Evolutionary conservation across 192 early-diverging fungal genomes (phyloP).

Genomic region (Backusella psychrophila): DNA sequence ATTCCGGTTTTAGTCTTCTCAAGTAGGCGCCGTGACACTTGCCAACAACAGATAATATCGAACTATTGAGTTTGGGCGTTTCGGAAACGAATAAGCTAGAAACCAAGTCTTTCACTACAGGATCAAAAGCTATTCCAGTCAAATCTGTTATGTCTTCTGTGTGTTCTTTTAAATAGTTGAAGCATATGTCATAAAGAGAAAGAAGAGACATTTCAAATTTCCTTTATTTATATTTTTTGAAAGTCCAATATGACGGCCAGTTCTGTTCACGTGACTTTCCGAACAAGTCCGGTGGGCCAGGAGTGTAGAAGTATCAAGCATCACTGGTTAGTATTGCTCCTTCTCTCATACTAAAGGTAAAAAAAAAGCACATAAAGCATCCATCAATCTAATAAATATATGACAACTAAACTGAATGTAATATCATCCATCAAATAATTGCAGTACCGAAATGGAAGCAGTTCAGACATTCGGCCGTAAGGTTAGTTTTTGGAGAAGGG

Average conservation of each 20-base stretch:
- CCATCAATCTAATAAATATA: background rate
- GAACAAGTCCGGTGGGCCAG: background rate
- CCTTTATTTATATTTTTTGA: background rate
- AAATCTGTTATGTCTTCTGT: background rate
- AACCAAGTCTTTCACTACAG: background rate
- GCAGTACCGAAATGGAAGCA: conserved; percentile 47
- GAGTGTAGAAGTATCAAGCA: background rate
- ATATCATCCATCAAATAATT: background rate
- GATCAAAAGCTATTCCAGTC: background rate
- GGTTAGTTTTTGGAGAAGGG: conserved; percentile 38
- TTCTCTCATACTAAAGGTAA: conserved; percentile 7
- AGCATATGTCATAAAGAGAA: background rate
- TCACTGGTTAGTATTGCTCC: background rate
- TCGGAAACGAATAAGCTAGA: background rate
- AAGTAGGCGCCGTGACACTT: background rate
- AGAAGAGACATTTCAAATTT: background rate
- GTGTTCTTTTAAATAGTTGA: background rate
- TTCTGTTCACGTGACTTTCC: background rate
- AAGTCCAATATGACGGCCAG: background rate
- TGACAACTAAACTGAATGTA: background rate
- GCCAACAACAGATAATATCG: background rate
- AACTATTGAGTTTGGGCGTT: background rate
- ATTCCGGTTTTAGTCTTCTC: background rate
- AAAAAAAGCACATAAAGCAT: conserved; percentile 4
- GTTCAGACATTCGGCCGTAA: conserved; percentile 82